Evolutionary conservation across 257 asterid genomes (phyloP).

Genomic region (Sherardia arvensis): DNA sequence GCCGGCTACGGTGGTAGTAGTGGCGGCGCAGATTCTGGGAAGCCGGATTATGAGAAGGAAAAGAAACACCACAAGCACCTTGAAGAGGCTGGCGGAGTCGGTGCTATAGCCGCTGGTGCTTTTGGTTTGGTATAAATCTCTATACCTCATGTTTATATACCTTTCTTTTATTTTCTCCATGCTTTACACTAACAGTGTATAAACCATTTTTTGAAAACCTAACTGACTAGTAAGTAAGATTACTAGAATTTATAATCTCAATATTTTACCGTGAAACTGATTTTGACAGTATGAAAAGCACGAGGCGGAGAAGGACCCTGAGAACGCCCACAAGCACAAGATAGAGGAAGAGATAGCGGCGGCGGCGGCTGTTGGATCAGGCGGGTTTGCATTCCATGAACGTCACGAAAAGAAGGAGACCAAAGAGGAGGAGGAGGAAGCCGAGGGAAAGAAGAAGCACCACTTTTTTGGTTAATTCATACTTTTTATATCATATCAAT

Average conservation of each 20-base stretch:
- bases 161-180: neutral
- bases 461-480: constrained; percentile 1
- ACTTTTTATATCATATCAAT: neutral
- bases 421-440: constrained; percentile 37
- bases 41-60: constrained; percentile 29
- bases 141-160: neutral
- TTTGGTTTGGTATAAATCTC: constrained; percentile 43
- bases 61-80: constrained; percentile 46
- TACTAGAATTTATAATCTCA: no score
- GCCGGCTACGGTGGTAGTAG: neutral
- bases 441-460: constrained; percentile 28
- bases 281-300: constrained; percentile 57
- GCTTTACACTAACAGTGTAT: no score
- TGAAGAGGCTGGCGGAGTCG: constrained; percentile 42
- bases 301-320: constrained; percentile 57
- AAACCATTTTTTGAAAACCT: no score
- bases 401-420: constrained; percentile 61
- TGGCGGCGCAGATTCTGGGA: neutral
- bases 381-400: constrained; percentile 70
- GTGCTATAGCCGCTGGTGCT: constrained; percentile 48
- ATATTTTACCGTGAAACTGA: neutral
- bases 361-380: constrained; percentile 39
- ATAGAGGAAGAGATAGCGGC: constrained; percentile 56
- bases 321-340: constrained; percentile 48
- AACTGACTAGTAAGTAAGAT: no score